Evolutionary conservation across 495 filamentous ascomycete species (phyloP), one percentile per base, ranked within the genome.

Genomic region (Xylaria nigripes): DNA sequence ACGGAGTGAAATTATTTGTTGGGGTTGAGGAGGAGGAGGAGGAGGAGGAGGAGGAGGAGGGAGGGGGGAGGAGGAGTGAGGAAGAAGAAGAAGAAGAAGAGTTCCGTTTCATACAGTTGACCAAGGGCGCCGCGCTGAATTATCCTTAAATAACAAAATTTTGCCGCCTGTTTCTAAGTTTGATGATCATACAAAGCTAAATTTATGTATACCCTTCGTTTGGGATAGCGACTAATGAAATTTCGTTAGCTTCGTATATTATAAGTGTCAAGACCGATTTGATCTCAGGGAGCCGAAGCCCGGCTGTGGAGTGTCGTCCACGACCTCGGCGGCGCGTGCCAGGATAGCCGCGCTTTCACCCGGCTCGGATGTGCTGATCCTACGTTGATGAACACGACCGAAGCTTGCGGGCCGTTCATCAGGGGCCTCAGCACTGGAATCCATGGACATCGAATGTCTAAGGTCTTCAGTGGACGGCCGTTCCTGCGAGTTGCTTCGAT

Each of bases 321-420:
- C 75, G 52, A 80, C 70, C 69, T 83, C 81, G 34, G 78, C 77
- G 25, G 76, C 62, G 40, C 66, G 73, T 18, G 71, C 74, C 12
- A 77, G 55, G 25, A 74, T 63, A 43, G 75, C 68, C 36, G 62
- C 53, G 24, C 55, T 38, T 36, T 75, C 69, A 18, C 61, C 70
- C 0, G 76, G 75, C 41, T 83, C 77, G n/a, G 82, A 74, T 27
- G 72, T 70, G 57, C 69, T 80, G 29, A 80, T 76, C 55, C 75
- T 82, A 52, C 87, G 83, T 25, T 88, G 84, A 32, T 85, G 73
- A n/a, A 92, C 88, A 59, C 82, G 84, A 0, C 88, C 87, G 60
- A 84, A 75, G 60, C 77, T 87, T 2, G 84, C 79, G 2, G 84
- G 81, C 27, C 80, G 76, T 36, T 86, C 85, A 9, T 73, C 61